Base-by-base conservation (phyloP, 805 yeast genomes). In the Saccharomycopsis oosterbeekiorum region DNA sequence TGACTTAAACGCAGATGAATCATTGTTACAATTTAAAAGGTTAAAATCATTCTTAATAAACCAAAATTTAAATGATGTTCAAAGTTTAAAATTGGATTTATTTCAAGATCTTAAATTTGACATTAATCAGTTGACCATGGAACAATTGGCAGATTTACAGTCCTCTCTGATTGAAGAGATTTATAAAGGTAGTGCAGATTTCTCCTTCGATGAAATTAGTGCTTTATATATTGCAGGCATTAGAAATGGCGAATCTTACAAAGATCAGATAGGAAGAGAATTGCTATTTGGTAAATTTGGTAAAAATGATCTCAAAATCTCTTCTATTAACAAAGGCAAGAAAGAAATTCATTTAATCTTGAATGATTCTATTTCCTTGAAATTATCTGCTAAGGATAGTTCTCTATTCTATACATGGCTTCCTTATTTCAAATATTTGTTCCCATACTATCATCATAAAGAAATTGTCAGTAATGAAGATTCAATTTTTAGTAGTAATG, bases 381-480 rank as follows among this genome's bases (percentile, higher is more conserved):
- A 60, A 19, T 41, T 64, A 12, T 51, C 63, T 14, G 60, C 61
- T 42, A 17, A 51, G 12, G 66, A 64, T 19, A 59, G 51, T 17
- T 56, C 58, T 8, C 62, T 60, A 42, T 64, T 64, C 43, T 60
- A 62, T 21, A 42, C 34, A 17, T 64, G 66, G 66, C 42, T 59
- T 14, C 62, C 65, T 8, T 59, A 57, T 42, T 57, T 62, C 17
- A 59, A 60, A 15, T 39, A 41, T 15, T 58, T 64, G 47, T 64
- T 62, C 50, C 58, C 56, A 15, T 60, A 21, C 80, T 96, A 54
- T 87, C 78, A 66, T 80, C 88, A 0, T 93, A 84, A 65, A 89
- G 77, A 67, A 80, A 88, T 0, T 94, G 84, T 65, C 88, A 86
- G 64, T 84, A 75, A 29, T 91, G 83, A 78, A 89, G 91, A 3